These are phyloP conservation scores for Penicillium flavigenum DNA, from an alignment of 495 filamentous ascomycete species.

Conservation along the genomic window DNA sequence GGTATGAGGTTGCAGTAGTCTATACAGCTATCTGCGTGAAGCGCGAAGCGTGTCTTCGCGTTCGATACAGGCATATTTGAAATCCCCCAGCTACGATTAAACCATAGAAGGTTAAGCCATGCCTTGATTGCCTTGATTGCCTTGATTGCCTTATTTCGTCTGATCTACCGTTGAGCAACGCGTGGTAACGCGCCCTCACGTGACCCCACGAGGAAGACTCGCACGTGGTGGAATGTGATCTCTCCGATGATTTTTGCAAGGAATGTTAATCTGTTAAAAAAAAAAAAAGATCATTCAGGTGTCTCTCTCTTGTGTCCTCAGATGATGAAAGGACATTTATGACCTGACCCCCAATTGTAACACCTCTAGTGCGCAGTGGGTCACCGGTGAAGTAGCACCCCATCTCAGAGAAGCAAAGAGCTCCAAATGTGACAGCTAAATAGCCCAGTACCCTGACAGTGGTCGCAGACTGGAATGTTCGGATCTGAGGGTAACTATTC, in stretches of 20 bases:
- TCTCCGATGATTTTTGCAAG: conserved; percentile 2
- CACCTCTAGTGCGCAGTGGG: background rate
- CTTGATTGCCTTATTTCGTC: background rate
- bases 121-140: no score
- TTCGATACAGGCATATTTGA: background rate
- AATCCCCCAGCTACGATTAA: background rate
- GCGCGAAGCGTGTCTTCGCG: conserved; percentile 3
- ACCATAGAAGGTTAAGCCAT: background rate
- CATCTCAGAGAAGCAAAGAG: background rate
- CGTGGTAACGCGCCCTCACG: conserved; percentile 13
- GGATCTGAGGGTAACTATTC: background rate
- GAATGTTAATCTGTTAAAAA: background rate
- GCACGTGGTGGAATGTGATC: conserved; percentile 9
- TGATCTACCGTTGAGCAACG: background rate
- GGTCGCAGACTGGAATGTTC: background rate
- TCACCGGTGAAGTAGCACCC: background rate
- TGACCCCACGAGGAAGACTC: conserved; percentile 12
- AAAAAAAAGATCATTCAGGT: background rate
- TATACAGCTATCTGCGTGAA: conserved; percentile 1
- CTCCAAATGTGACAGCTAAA: no score
- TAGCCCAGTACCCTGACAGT: background rate
- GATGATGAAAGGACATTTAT: background rate
- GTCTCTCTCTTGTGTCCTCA: background rate
- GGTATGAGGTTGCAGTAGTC: conserved; percentile 5
- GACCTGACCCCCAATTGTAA: background rate